These are phyloP conservation scores for Colletotrichum sp. DNA, from an alignment of 2,329 filamentous ascomycete species.

Conservation along the genomic window DNA sequence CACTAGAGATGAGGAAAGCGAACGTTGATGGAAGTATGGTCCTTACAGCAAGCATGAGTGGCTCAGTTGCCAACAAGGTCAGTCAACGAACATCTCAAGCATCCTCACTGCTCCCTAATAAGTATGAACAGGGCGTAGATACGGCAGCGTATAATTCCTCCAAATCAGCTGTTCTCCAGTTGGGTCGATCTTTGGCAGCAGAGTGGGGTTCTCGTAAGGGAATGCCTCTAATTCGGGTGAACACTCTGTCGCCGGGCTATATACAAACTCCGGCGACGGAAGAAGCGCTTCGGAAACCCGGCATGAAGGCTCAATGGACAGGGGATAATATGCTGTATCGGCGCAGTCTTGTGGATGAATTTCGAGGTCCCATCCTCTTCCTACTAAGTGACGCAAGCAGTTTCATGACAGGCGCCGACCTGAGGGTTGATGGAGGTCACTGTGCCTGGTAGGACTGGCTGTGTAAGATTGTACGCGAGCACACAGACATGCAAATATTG, in stretches of 20 bases:
- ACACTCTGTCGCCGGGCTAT: slow-evolving; percentile 58
- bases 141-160: slow-evolving; percentile 56
- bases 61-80: slow-evolving; percentile 20
- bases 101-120: background rate
- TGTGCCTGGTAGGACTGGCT: slow-evolving; percentile 30
- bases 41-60: slow-evolving; percentile 56
- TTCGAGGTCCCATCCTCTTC: slow-evolving; percentile 37
- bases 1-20: slow-evolving; percentile 47
- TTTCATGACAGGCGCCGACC: slow-evolving; percentile 43
- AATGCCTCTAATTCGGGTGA: slow-evolving; percentile 53
- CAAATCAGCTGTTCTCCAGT: slow-evolving; percentile 59
- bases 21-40: slow-evolving; percentile 49
- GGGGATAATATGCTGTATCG: slow-evolving; percentile 37
- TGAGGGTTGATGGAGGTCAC: slow-evolving; percentile 44
- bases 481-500: no score
- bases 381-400: slow-evolving; percentile 39
- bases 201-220: slow-evolving; percentile 51
- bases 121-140: slow-evolving; percentile 35
- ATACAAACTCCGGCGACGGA: slow-evolving; percentile 48
- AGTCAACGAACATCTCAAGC: background rate
- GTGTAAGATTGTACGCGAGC: no score
- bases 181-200: slow-evolving; percentile 54
- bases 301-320: slow-evolving; percentile 32
- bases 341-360: slow-evolving; percentile 37
- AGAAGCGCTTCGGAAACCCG: slow-evolving; percentile 30